Conservation (phyloP, 805 yeast genomes). For the Nakazawaea populi region DNA sequence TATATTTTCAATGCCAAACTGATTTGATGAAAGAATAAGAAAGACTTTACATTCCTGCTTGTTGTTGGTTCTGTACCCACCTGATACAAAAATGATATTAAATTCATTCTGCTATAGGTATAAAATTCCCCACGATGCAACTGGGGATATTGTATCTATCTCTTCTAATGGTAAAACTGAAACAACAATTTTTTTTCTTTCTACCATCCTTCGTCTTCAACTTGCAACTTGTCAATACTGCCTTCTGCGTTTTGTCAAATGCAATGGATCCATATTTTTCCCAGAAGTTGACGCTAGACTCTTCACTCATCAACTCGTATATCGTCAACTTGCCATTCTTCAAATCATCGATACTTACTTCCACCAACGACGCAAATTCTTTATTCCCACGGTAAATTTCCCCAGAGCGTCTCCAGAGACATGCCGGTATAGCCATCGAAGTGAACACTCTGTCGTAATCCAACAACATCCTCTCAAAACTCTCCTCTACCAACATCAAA, state of each 20-base stretch:
- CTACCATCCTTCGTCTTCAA: conserved; percentile 78
- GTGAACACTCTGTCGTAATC: conserved; percentile 95
- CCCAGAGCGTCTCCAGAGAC: conserved; percentile 95
- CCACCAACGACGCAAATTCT: conserved; percentile 91
- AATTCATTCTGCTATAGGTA: conserved; percentile 55
- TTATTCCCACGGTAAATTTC: conserved; percentile 93
- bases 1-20: too few relatives aligned
- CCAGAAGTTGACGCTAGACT: conserved; percentile 95
- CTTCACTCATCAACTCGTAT: conserved; percentile 92
- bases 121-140: conserved; percentile 92
- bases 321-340: conserved; percentile 90
- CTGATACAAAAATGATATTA: too few relatives aligned
- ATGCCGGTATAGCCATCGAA: conserved; percentile 96
- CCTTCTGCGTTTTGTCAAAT: conserved; percentile 92
- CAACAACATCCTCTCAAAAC: conserved; percentile 85
- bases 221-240: conserved; percentile 88
- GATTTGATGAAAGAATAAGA: too few relatives aligned
- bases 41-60: too few relatives aligned
- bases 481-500: conserved; percentile 86
- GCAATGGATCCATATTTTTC: conserved; percentile 96
- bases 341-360: conserved; percentile 82
- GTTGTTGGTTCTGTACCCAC: too few relatives aligned
- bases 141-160: conserved; percentile 94
- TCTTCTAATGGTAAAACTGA: conserved; percentile 87
- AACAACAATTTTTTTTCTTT: conserved; percentile 79